These are phyloP conservation scores for Astrothelium macrocarpum DNA, from an alignment of 495 filamentous ascomycete genomes.

Conservation along the genomic window DNA sequence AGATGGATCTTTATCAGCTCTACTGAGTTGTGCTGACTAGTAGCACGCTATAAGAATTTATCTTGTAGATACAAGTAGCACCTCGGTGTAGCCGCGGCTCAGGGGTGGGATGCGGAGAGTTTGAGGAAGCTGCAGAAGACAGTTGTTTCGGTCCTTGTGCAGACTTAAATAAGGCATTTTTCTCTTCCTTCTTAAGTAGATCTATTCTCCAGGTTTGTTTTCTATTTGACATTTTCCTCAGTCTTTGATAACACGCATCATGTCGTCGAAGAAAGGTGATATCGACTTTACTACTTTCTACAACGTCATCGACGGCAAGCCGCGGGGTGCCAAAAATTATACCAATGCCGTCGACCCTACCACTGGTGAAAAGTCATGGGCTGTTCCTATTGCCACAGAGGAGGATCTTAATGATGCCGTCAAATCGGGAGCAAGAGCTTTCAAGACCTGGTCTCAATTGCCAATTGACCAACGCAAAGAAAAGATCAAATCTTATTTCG, in stretches of 20 bases:
- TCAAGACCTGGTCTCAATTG: conserved; percentile 42
- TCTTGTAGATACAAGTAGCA: too few relatives aligned
- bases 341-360: conserved; percentile 44
- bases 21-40: too few relatives aligned
- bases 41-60: too few relatives aligned
- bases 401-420: conserved; percentile 49
- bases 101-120: background rate
- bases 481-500: conserved; percentile 44
- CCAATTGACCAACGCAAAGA: conserved; percentile 47
- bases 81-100: too few relatives aligned
- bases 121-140: background rate
- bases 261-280: conserved; percentile 32
- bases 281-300: conserved; percentile 35
- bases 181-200: background rate
- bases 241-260: conserved; percentile 14
- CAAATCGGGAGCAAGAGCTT: conserved; percentile 38
- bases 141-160: background rate
- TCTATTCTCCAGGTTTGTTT: background rate
- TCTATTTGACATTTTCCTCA: background rate
- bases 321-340: conserved; percentile 24
- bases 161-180: background rate
- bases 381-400: conserved; percentile 44
- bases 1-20: too few relatives aligned
- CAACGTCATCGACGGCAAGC: conserved; percentile 43
- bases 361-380: conserved; percentile 41